Evolutionary conservation across 495 filamentous ascomycete species (phyloP), one percentile per base, ranked within the genome.

Genomic region (Rhizodiscina lignyota): DNA sequence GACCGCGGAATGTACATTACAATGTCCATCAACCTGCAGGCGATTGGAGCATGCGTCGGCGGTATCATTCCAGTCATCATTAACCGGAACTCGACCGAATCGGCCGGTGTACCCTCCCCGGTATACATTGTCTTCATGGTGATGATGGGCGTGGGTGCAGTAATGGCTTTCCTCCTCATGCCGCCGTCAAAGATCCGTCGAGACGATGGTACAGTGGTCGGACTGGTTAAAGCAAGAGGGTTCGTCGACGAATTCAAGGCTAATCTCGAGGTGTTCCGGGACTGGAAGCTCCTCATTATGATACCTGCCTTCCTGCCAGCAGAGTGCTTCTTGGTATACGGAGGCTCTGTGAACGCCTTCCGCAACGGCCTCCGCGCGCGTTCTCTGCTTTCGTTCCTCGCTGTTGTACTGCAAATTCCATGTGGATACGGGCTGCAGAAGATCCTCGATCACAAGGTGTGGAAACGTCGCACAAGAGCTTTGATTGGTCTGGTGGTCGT

Each of bases 21-120:
- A 1, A 47, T 34, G 21, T 23, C 31, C 8, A 38, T 43, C 19
- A 47, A 47, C 23, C 34, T 47, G 23, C 39, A 39, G 31, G 40
- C 34, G 17, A 8, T 47, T 10, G 43, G 43, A 11, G 35, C 43
- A 5, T 35, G 32, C 32, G 30, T 42, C 15, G 35, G 40, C 12
- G 43, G 43, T 12, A 43, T 47, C 27, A 43, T 47, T 16, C 43
- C 43, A 18, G 30, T 47, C 18, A 39, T 47, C 28, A 43, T 47
- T 28, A 47, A 47, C 34, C 8, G 40, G 12, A 30, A 47, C 29
- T 43, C 28, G 13, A 36, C 36, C 10, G 33, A 34, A 5, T 27
- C 30, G 13, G 35, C 30, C 12, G 43, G 43, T 18, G 43, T 47
- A 21, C 43, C 43, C 12, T 26, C 30, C 4, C 10, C 36, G 11